phyloP scores from a whole-genome alignment of 2,329 filamentous ascomycete genomes.

The Epichloe sibirici region DNA sequence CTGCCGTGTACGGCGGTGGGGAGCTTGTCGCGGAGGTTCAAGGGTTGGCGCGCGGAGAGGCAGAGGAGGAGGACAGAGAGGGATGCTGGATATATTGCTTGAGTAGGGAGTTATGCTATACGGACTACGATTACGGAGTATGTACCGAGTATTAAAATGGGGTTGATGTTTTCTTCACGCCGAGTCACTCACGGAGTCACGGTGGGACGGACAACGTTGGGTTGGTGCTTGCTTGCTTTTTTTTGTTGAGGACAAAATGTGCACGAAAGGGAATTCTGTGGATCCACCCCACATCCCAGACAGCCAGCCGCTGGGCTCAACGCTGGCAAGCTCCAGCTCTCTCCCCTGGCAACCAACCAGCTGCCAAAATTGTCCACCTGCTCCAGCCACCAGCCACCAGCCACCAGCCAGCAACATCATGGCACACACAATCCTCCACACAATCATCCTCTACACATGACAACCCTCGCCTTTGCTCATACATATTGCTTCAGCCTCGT shows the following conservation, averaged over 20 bases:
- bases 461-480: no score
- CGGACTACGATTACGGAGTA: not conserved
- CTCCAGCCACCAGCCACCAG: no score
- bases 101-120: not conserved
- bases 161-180: not conserved
- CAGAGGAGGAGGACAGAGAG: constrained; percentile 33
- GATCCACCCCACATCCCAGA: no score
- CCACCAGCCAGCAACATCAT: no score
- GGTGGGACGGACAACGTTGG: not conserved
- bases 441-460: no score
- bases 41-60: constrained; percentile 19
- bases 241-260: no score
- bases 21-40: constrained; percentile 56
- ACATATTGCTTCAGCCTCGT: not conserved
- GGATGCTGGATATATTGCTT: not conserved
- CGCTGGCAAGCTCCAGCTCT: no score
- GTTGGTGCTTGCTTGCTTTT: not conserved
- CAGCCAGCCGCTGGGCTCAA: no score
- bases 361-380: no score
- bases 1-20: constrained; percentile 56
- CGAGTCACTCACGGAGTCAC: no score
- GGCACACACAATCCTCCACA: not conserved
- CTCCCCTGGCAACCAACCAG: no score
- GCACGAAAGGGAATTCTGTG: no score
- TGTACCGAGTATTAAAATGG: not conserved